Evolutionary conservation across 805 yeast genomes (phyloP).

Genomic region (Metschnikowia vanudenii): DNA sequence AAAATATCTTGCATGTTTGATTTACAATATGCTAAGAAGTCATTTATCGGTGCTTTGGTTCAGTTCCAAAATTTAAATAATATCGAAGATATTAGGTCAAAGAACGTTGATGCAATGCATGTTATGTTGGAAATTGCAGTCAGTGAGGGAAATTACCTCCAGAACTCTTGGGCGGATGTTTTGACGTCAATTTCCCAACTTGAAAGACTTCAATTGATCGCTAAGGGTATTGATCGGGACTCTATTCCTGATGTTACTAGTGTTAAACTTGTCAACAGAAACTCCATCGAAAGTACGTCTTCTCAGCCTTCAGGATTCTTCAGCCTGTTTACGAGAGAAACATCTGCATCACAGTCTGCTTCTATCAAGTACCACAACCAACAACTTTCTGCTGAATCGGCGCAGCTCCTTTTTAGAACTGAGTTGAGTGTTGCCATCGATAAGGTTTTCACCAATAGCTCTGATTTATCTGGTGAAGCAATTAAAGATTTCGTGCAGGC

Average conservation of each 20-base stretch:
- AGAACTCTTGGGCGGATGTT: slow-evolving; percentile 78
- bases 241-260: slow-evolving; percentile 81
- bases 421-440: slow-evolving; percentile 81
- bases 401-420: slow-evolving; percentile 57
- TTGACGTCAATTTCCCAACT: slow-evolving; percentile 83
- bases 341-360: slow-evolving; percentile 64
- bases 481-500: slow-evolving; percentile 87
- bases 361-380: slow-evolving; percentile 71
- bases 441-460: slow-evolving; percentile 79
- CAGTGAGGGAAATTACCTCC: slow-evolving; percentile 71
- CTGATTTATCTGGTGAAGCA: slow-evolving; percentile 75
- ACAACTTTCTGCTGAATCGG: slow-evolving; percentile 56
- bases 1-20: slow-evolving; percentile 83
- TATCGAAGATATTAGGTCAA: slow-evolving; percentile 69
- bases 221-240: slow-evolving; percentile 82
- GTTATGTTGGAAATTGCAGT: slow-evolving; percentile 74
- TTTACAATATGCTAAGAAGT: slow-evolving; percentile 77
- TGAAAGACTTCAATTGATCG: slow-evolving; percentile 83
- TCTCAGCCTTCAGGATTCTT: slow-evolving; percentile 48
- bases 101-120: slow-evolving; percentile 79
- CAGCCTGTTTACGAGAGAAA: slow-evolving; percentile 50
- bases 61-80: slow-evolving; percentile 83
- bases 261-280: slow-evolving; percentile 61
- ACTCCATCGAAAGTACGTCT: slow-evolving; percentile 48
- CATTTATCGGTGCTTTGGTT: slow-evolving; percentile 86